A percentile compares a stretch with the other conserved stretches of the same genome.
phyloP scores from a whole-genome alignment of 2,329 filamentous ascomycete species.

The Elsinoe necatrix region DNA sequence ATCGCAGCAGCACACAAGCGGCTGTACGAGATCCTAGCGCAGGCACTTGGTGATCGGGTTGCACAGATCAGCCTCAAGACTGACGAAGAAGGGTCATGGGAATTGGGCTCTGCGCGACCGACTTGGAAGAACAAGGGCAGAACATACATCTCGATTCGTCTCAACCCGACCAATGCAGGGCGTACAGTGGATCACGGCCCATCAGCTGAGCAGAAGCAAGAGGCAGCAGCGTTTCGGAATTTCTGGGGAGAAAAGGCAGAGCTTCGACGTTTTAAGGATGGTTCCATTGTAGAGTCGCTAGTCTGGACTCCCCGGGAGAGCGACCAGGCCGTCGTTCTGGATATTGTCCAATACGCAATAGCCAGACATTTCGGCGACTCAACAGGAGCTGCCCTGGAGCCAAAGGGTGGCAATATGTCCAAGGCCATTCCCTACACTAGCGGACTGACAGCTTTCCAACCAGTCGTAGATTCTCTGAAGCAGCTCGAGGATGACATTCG shows the following conservation, averaged over 20 bases:
- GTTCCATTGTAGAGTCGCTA: conserved; percentile 84
- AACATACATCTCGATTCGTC: conserved; percentile 59
- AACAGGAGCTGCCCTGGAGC: conserved; percentile 40
- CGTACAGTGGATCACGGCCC: conserved; percentile 84
- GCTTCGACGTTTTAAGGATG: conserved; percentile 87
- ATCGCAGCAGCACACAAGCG: conserved; percentile 42
- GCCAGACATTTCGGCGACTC: conserved; percentile 57
- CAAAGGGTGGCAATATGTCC: conserved; percentile 41
- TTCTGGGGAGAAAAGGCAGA: conserved; percentile 97
- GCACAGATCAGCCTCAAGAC: conserved; percentile 49
- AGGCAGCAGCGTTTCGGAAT: conserved; percentile 69
- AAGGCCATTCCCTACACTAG: conserved; percentile 34
- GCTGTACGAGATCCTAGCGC: conserved; percentile 56
- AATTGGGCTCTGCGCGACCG: conserved; percentile 26
- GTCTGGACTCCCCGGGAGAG: conserved; percentile 62
- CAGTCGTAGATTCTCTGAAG: conserved; percentile 60
- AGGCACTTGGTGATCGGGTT: conserved; percentile 67
- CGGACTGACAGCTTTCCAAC: conserved; percentile 52
- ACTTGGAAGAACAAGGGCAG: conserved; percentile 24
- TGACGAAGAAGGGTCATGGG: conserved; percentile 28
- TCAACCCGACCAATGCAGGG: conserved; percentile 62
- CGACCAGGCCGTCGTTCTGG: conserved; percentile 59
- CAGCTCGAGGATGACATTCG: conserved; percentile 69
- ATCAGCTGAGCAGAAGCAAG: conserved; percentile 72
- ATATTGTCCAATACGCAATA: conserved; percentile 68